Base-by-base conservation (phyloP, 371 early-diverging fungal species). In the Haplosporangium sp. region DNA sequence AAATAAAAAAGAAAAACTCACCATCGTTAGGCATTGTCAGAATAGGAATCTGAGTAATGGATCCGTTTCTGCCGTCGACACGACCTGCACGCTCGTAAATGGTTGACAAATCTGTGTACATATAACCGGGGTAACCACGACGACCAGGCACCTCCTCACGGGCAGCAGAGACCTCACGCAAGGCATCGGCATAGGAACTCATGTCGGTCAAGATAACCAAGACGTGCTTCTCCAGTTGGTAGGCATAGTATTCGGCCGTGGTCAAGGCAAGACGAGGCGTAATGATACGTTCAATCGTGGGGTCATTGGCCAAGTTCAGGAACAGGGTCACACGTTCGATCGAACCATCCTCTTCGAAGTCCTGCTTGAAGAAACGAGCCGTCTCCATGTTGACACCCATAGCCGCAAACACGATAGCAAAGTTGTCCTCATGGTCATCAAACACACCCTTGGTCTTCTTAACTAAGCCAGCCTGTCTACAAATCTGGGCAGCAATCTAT, bases 361-460 rank as follows among this genome's bases (percentile, higher is more conserved):
- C 98, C 86, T 99, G 97, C 87, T 98, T 99, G 86, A 99, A 99
- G 93, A 97, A 99, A 62, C 98, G 93, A 59, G 99, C 99, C 6
- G 99, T 99, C 88, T 99, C 99, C 96, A 99, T 96, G 89, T 99
- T 99, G 74, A 98, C 99, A 83, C 99, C 99, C 99, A 99, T 99
- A 73, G 99, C 99, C 66, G 98, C 99, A 86, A 99, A 99, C n/a
- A 99, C 99, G 74, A 99, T 99, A 47, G 99, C 98, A 87, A 99
- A 99, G 88, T 99, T 99, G 77, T 99, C 99, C 80, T 99, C 98
- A 83, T 98, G 98, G 58, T 90, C 95, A 84, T 99, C 99, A 59
- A 96, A 89, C 36, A 98, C 96, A 80, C 95, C 97, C 89, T 99
- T 99, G 64, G 92, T 91, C 81, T 94, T 95, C 85, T 98, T 91